Conservation (phyloP, 2,329 filamentous ascomycete genomes). For the Talaromyces pinophilus region DNA sequence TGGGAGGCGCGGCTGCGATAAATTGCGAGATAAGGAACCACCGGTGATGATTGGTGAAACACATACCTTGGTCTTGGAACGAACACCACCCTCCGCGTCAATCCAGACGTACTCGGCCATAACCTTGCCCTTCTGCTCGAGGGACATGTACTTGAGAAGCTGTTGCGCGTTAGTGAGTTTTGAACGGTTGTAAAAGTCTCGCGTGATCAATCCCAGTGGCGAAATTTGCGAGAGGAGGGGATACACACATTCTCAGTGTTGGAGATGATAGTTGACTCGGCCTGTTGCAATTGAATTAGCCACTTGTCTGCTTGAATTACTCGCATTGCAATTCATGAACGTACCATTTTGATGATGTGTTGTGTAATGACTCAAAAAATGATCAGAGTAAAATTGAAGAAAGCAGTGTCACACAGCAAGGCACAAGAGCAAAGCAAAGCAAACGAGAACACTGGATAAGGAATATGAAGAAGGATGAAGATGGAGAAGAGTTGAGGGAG, state of each 20-base stretch:
- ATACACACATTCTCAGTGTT: slow-evolving; percentile 46
- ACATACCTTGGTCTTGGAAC: slow-evolving; percentile 95
- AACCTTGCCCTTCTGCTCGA: slow-evolving; percentile 83
- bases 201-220: slow-evolving; percentile 2
- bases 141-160: slow-evolving; percentile 88
- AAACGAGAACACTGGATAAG: slow-evolving; percentile 8
- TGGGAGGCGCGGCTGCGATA: slow-evolving; percentile 8
- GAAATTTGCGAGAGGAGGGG: not conserved
- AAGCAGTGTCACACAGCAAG: slow-evolving; percentile 14
- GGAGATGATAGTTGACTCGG: slow-evolving; percentile 34
- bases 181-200: not conserved
- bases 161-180: slow-evolving; percentile 42
- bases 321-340: not conserved
- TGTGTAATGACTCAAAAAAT: slow-evolving; percentile 13
- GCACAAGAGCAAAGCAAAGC: slow-evolving; percentile 17
- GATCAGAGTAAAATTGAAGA: not conserved
- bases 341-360: slow-evolving; percentile 24
- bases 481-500: slow-evolving; percentile 12
- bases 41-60: slow-evolving; percentile 9
- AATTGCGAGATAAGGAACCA: slow-evolving; percentile 19
- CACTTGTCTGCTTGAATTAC: not conserved
- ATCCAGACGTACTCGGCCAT: slow-evolving; percentile 99
- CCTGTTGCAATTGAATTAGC: slow-evolving; percentile 25
- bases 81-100: slow-evolving; percentile 76
- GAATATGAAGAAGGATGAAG: slow-evolving; percentile 14